A percentile compares a stretch with the other conserved stretches of the same genome.
These are phyloP conservation scores for Taxawa tesnikishii DNA, from an alignment of 2,329 filamentous ascomycete species.

Conservation along the genomic window DNA sequence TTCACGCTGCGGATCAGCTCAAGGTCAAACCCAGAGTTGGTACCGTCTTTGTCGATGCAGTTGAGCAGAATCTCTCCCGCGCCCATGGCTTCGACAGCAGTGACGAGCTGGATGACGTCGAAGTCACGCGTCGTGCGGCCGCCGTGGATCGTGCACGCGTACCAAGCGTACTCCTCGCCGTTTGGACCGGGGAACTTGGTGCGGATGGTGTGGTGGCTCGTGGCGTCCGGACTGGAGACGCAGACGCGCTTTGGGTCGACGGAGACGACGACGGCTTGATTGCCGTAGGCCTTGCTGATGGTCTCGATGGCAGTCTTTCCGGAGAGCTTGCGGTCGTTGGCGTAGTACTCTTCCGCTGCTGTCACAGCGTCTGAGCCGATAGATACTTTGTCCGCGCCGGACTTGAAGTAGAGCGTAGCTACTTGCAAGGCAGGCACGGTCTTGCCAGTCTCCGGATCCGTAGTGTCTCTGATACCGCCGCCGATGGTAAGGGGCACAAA, in stretches of 20 bases:
- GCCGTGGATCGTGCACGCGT: constrained; percentile 93
- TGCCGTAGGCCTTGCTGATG: constrained; percentile 86
- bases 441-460: constrained; percentile 70
- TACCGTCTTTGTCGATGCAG: constrained; percentile 94
- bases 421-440: constrained; percentile 84
- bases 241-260: constrained; percentile 91
- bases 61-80: constrained; percentile 90
- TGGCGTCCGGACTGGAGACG: constrained; percentile 55
- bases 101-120: constrained; percentile 77
- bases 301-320: constrained; percentile 90
- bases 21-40: constrained; percentile 86
- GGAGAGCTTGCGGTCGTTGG: constrained; percentile 52
- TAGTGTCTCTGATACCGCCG: constrained; percentile 85
- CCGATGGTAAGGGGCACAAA: constrained; percentile 95
- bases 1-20: constrained; percentile 88
- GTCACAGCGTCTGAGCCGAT: constrained; percentile 91
- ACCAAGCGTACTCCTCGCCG: constrained; percentile 83
- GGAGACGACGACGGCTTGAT: constrained; percentile 91
- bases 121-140: constrained; percentile 89
- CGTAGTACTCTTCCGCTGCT: constrained; percentile 85
- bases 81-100: constrained; percentile 91
- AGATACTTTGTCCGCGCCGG: constrained; percentile 91
- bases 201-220: constrained; percentile 61
- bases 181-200: constrained; percentile 59
- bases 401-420: constrained; percentile 94